Conservation (phyloP, 73 alveolate genomes). For the Paramecium sexaurelia region DNA sequence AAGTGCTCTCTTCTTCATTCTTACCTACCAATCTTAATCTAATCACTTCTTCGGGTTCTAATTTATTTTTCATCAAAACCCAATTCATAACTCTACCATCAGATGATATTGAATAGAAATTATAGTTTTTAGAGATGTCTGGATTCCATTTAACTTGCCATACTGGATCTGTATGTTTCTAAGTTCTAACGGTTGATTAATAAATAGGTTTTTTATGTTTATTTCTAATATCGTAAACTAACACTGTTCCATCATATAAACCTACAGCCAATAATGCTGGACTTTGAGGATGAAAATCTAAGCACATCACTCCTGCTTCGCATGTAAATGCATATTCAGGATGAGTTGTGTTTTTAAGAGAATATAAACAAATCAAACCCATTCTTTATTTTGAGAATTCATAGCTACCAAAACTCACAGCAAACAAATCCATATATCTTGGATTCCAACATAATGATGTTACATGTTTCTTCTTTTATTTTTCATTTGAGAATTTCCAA, state of each 20-base stretch:
- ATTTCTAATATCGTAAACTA: constrained; percentile 98
- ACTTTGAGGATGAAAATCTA: constrained; percentile 98
- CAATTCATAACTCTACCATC: constrained; percentile 99
- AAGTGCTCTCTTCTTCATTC: constrained; percentile 82
- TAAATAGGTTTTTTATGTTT: constrained; percentile 97
- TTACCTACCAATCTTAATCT: constrained; percentile 86
- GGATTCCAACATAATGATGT: constrained; percentile 99
- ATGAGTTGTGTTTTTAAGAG: constrained; percentile 98
- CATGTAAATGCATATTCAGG: constrained; percentile 99
- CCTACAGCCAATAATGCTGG: constrained; percentile 99
- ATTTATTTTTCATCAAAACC: constrained; percentile 94
- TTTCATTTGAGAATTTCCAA: constrained; percentile 98
- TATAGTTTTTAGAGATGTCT: constrained; percentile 84
- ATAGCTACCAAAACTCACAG: constrained; percentile 97
- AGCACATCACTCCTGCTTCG: constrained; percentile 98
- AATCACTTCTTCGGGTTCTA: constrained; percentile 92
- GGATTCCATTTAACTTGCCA: constrained; percentile 99
- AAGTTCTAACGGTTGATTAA: constrained; percentile 94
- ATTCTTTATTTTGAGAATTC: constrained; percentile 95
- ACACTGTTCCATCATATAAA: constrained; percentile 99
- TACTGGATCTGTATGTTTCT: constrained; percentile 99
- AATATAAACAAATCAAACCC: constrained; percentile 97
- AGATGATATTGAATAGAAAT: constrained; percentile 96
- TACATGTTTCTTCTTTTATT: constrained; percentile 96
- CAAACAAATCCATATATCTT: constrained; percentile 98